These are phyloP conservation scores for Phalaenopsis hybrid DNA, from an alignment of 116 monocot genomes.

Conservation along the genomic window DNA sequence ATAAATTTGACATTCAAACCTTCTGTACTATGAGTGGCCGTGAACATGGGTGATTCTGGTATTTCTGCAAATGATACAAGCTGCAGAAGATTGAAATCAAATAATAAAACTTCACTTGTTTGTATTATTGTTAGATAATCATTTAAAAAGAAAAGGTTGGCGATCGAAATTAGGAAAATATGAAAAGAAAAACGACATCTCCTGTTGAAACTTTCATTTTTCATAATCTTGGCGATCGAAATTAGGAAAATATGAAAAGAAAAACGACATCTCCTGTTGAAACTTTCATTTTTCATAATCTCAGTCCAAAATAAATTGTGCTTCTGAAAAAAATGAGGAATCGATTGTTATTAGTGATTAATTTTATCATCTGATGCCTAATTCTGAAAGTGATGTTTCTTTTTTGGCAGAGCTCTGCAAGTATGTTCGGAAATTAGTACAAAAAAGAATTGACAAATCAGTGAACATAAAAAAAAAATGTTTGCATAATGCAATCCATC, in stretches of 20 bases:
- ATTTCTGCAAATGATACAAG: slow-evolving; percentile 65
- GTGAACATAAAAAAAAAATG: not conserved
- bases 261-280: not conserved
- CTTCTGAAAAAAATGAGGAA: not conserved
- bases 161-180: not conserved
- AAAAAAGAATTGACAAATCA: not conserved
- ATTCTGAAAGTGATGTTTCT: not conserved
- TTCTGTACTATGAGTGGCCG: slow-evolving; percentile 40
- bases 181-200: not conserved
- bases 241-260: not conserved
- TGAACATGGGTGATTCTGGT: slow-evolving; percentile 69
- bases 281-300: not conserved
- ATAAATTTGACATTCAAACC: slow-evolving; percentile 30
- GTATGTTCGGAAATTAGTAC: not conserved
- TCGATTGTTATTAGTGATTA: not conserved
- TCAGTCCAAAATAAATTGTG: not conserved
- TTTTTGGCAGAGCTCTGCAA: not conserved
- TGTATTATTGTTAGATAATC: not conserved
- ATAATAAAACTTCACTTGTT: slow-evolving; percentile 1
- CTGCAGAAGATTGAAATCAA: slow-evolving; percentile 30
- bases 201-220: not conserved
- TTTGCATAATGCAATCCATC: not conserved
- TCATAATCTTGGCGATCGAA: not conserved
- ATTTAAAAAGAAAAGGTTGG: not conserved
- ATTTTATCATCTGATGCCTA: not conserved